Evolutionary conservation across 345 rosid genomes (phyloP).

Genomic region (Citrus unshiu): DNA sequence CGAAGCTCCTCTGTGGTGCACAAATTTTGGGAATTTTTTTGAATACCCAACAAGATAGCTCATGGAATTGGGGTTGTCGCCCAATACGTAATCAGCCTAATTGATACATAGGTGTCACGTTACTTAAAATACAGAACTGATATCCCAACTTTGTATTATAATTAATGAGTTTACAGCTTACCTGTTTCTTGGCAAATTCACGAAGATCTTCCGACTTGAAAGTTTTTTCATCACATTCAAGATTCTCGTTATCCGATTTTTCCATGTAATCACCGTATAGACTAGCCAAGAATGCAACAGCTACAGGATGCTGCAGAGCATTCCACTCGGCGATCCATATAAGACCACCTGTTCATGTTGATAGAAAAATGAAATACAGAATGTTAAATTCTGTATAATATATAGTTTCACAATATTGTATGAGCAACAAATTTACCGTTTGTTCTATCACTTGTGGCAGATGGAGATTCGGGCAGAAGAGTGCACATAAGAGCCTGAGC

Average conservation of each 20-base stretch:
- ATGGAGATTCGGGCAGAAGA: conserved; percentile 76
- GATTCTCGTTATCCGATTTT: conserved; percentile 48
- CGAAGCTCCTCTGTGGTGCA: conserved; percentile 98
- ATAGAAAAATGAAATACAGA: background rate
- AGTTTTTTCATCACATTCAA: conserved; percentile 57
- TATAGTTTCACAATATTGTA: background rate
- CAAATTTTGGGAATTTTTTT: conserved; percentile 65
- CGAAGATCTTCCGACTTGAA: conserved; percentile 75
- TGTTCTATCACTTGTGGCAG: conserved; percentile 78
- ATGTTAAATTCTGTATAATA: no score
- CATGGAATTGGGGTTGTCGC: conserved; percentile 67
- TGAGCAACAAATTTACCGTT: conserved; percentile 34
- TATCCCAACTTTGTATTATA: no score
- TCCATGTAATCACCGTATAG: conserved; percentile 94
- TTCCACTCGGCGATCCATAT: conserved; percentile 86
- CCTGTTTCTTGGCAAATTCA: conserved; percentile 89
- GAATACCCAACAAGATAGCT: conserved; percentile 93
- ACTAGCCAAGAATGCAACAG: conserved; percentile 82
- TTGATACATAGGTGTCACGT: background rate
- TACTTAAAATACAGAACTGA: no score
- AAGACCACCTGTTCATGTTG: conserved; percentile 63
- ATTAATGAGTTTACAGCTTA: conserved; percentile 3
- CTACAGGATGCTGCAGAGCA: conserved; percentile 78
- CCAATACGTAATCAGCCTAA: conserved; percentile 94
- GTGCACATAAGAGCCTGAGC: conserved; percentile 93